Conservation (phyloP, 2,329 filamentous ascomycete species). For the Aspergillus flavus region DNA sequence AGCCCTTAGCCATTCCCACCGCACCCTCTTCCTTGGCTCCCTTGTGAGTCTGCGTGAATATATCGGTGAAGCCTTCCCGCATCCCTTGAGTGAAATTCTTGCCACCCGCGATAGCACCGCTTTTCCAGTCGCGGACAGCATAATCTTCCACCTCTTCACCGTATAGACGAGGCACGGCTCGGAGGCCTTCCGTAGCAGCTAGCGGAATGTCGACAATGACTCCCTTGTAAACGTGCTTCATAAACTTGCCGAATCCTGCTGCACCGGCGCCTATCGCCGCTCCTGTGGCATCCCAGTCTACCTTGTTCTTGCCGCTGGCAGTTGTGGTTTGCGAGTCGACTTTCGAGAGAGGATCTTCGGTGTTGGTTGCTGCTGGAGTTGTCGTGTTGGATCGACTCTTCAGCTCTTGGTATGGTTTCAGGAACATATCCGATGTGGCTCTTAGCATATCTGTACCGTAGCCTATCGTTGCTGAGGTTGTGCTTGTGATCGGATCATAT, state of each 20-base stretch:
- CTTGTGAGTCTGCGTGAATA: slow-evolving; percentile 34
- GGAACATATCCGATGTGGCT: slow-evolving; percentile 30
- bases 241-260: slow-evolving; percentile 29
- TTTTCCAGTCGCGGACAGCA: slow-evolving; percentile 36
- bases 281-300: not conserved
- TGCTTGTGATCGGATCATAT: slow-evolving; percentile 37
- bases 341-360: not conserved
- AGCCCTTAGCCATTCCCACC: slow-evolving; percentile 35
- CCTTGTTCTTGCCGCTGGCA: not conserved
- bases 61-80: slow-evolving; percentile 33
- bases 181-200: slow-evolving; percentile 40
- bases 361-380: not conserved
- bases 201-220: slow-evolving; percentile 40
- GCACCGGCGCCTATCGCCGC: slow-evolving; percentile 19
- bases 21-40: slow-evolving; percentile 36
- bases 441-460: slow-evolving; percentile 30
- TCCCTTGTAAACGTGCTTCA: slow-evolving; percentile 34
- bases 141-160: slow-evolving; percentile 39
- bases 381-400: slow-evolving; percentile 7
- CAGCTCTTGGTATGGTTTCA: slow-evolving; percentile 32
- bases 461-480: slow-evolving; percentile 27
- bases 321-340: not conserved
- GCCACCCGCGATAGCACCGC: slow-evolving; percentile 33
- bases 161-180: slow-evolving; percentile 38
- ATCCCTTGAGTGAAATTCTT: slow-evolving; percentile 39